Conservation (phyloP, 2,329 filamentous ascomycete genomes). For the Endothia cerciana region DNA sequence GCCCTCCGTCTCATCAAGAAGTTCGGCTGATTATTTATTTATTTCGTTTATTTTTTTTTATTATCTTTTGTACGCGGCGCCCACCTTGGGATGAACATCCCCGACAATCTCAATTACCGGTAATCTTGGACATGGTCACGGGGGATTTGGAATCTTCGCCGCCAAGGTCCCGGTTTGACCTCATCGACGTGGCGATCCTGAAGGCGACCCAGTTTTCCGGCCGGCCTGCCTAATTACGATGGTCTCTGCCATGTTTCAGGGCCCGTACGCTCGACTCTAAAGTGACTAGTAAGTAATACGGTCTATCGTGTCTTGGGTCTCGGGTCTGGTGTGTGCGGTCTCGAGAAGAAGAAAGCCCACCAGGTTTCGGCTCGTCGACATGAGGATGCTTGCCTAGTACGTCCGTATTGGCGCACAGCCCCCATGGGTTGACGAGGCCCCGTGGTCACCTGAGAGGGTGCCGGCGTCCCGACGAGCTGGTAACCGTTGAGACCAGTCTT, state of each 20-base stretch:
- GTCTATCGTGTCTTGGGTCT: neutral
- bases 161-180: neutral
- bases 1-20: too few species aligned
- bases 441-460: neutral
- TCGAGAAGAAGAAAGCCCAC: neutral
- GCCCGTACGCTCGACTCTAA: neutral
- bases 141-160: neutral
- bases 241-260: neutral
- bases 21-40: neutral
- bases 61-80: neutral
- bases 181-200: neutral
- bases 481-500: neutral
- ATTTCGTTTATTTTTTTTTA: neutral
- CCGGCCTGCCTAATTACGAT: neutral
- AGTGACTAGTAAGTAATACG: neutral
- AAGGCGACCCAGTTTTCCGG: neutral
- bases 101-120: neutral
- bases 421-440: neutral
- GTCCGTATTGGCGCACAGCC: neutral
- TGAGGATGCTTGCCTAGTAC: neutral
- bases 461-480: neutral
- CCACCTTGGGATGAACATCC: slow-evolving; percentile 5
- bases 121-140: neutral
- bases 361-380: neutral
- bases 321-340: neutral